Evolutionary conservation across 179 eudicot genomes (phyloP).

Genomic region (Monotropa hypopitys): DNA sequence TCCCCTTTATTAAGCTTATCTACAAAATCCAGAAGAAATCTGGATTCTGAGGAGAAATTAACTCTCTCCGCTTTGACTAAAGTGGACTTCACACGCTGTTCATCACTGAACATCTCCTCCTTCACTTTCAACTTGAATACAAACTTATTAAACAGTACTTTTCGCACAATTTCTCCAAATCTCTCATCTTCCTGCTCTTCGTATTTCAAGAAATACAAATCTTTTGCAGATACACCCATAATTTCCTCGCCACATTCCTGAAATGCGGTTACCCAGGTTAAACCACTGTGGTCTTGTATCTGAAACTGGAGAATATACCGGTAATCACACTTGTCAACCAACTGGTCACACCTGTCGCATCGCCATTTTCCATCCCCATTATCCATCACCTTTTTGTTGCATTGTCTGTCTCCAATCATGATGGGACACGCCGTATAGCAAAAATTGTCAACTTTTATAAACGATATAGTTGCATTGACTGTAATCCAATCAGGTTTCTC

Average conservation of each 20-base stretch:
- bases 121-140: constrained; percentile 74
- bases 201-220: constrained; percentile 45
- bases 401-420: constrained; percentile 54
- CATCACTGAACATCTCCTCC: constrained; percentile 76
- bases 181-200: constrained; percentile 66
- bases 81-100: constrained; percentile 67
- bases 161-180: constrained; percentile 41
- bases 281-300: constrained; percentile 77
- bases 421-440: constrained; percentile 81
- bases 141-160: constrained; percentile 34
- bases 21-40: constrained; percentile 38
- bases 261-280: constrained; percentile 75
- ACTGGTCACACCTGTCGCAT: constrained; percentile 73
- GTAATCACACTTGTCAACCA: constrained; percentile 69
- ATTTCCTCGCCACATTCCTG: constrained; percentile 78
- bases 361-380: constrained; percentile 92
- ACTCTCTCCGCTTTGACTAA: constrained; percentile 54
- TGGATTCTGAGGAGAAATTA: constrained; percentile 37
- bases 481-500: constrained; percentile 92
- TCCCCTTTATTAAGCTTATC: constrained; percentile 29
- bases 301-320: constrained; percentile 78
- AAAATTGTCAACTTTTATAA: constrained; percentile 61
- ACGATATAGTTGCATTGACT: constrained; percentile 48
- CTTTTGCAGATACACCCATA: constrained; percentile 67
- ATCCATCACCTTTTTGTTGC: constrained; percentile 73